phyloP scores from a whole-genome alignment of 345 rosid species.

The Murraya koenigii region DNA sequence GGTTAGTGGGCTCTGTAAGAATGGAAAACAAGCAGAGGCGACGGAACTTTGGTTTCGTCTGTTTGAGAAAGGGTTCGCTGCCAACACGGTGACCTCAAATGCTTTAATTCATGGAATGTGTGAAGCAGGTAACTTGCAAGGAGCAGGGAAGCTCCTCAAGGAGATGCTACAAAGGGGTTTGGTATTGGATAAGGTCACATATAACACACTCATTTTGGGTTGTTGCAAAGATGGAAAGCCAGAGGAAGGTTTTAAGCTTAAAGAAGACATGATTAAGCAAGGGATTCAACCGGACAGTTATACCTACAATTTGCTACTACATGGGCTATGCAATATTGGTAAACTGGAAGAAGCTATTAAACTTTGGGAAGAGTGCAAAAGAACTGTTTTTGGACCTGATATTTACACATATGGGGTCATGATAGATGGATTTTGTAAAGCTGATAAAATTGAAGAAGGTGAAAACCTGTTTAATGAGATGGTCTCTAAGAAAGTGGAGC shows the following conservation, averaged over 20 bases:
- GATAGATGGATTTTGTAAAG: slow-evolving; percentile 77
- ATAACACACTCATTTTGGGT: slow-evolving; percentile 56
- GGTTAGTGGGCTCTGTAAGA: slow-evolving; percentile 59
- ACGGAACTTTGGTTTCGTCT: slow-evolving; percentile 56
- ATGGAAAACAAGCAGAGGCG: slow-evolving; percentile 53
- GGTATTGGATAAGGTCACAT: slow-evolving; percentile 52
- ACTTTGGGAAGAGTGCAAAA: slow-evolving; percentile 58
- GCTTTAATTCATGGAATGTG: slow-evolving; percentile 75
- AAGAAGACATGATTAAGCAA: slow-evolving; percentile 58
- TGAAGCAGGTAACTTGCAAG: slow-evolving; percentile 54
- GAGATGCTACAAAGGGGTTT: slow-evolving; percentile 51
- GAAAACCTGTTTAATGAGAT: slow-evolving; percentile 57
- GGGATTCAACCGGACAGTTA: slow-evolving; percentile 64
- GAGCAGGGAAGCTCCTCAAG: slow-evolving; percentile 49
- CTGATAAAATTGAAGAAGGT: slow-evolving; percentile 58
- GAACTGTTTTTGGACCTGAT: slow-evolving; percentile 46
- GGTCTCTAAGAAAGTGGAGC: slow-evolving; percentile 38
- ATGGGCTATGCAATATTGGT: slow-evolving; percentile 47
- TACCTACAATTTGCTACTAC: slow-evolving; percentile 59
- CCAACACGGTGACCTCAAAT: slow-evolving; percentile 58
- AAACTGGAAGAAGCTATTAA: slow-evolving; percentile 60
- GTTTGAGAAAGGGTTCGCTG: slow-evolving; percentile 43
- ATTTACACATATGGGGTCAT: slow-evolving; percentile 59
- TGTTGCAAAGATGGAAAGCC: slow-evolving; percentile 52
- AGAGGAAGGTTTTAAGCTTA: slow-evolving; percentile 52